Evolutionary conservation across 2,329 filamentous ascomycete genomes (phyloP).

Genomic region (Septoria petroselini): DNA sequence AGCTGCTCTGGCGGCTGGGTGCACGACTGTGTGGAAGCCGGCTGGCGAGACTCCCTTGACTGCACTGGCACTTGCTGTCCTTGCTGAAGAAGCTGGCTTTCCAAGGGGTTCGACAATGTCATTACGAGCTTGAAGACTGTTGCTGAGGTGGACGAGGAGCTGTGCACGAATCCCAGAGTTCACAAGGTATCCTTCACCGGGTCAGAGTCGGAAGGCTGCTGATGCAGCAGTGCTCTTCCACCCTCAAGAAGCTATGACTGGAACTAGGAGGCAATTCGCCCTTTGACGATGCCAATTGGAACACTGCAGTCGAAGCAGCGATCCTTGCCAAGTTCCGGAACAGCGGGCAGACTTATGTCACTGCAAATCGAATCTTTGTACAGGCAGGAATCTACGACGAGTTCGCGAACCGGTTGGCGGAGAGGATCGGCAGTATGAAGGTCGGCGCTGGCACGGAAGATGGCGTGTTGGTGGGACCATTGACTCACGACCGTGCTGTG

Average conservation of each 20-base stretch:
- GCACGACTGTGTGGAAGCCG: conserved; percentile 36
- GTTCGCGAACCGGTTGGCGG: conserved; percentile 55
- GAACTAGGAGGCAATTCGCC: conserved; percentile 38
- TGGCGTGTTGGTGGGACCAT: conserved; percentile 53
- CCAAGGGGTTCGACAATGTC: conserved; percentile 31
- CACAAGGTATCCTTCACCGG: conserved; percentile 37
- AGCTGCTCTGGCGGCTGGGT: conserved; percentile 38
- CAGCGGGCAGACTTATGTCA: conserved; percentile 36
- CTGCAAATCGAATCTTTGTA: conserved; percentile 51
- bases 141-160: conserved; percentile 26
- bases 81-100: conserved; percentile 34
- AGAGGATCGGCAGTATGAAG: conserved; percentile 31
- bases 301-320: conserved; percentile 29
- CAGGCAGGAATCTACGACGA: conserved; percentile 52
- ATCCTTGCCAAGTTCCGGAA: conserved; percentile 34
- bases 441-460: conserved; percentile 23
- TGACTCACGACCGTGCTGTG: conserved; percentile 82
- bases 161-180: conserved; percentile 28
- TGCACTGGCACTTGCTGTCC: conserved; percentile 30
- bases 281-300: conserved; percentile 37
- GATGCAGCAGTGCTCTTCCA: conserved; percentile 26
- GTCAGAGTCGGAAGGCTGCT: conserved; percentile 34
- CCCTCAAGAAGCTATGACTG: conserved; percentile 33
- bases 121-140: conserved; percentile 27
- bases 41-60: conserved; percentile 35